Evolutionary conservation across 2,329 filamentous ascomycete species (phyloP), one percentile per base, ranked within the genome.

Genomic region (Blastomyces emzantsi): DNA sequence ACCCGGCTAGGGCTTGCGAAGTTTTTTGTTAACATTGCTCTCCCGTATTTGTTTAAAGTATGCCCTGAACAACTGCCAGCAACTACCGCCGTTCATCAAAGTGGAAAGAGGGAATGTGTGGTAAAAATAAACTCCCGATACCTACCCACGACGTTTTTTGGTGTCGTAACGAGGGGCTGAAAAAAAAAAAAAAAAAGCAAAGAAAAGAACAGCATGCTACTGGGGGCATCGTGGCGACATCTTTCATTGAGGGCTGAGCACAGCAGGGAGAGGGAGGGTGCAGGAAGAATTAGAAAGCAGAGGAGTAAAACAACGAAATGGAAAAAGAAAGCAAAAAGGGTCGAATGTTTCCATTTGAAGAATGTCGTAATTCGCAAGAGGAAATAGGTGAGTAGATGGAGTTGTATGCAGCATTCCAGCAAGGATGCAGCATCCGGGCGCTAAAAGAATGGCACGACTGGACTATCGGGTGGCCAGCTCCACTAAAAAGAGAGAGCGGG

Each of bases 381-480:
- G 41, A 33, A 47, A 33, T 47, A 47, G 11, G 25, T 30, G 39
- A 60, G 41, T 25, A 47, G 57, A 33, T 11, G 2, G 57, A 45
- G 13, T 30, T 30, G 28, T 49, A 47, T 60, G 39, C 39, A 47
- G 57, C 36, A 39, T 17, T 25, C 56, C 6, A 45, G 39, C 39
- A 47, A 47, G 39, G 57, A 47, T 60, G 57, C 39, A 13, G 41
- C 39, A 60, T 25, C 25, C 30, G 25, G 57, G 57, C 57, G 57
- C 39, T 41, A 49, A 60, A 60, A 47, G 39, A 39, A 47, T 2
- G 22, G 22, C 22, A 60, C 19, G 45, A 60, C 36, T 60, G 57
- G 57, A 13, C 57, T 15, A n/a, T 17, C 11, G 49, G 15, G 19
- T 47, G 49, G 41, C 28, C 57, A 60, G 57, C 57, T 60, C 41